Conservation (phyloP, 148 eudicot species). For the Chenopodium suecicum region DNA sequence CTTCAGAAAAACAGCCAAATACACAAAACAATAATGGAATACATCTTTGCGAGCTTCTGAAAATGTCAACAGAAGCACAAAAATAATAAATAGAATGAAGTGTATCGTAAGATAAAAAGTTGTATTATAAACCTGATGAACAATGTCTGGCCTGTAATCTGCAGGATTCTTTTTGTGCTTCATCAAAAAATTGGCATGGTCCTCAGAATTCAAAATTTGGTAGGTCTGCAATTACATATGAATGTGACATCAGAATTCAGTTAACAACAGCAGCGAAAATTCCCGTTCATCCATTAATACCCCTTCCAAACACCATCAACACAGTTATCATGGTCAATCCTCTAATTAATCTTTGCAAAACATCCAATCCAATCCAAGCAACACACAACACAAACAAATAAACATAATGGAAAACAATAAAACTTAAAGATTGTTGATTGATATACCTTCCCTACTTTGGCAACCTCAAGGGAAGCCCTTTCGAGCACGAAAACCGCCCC, state of each 20-base stretch:
- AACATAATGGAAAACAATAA: not conserved
- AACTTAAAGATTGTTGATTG: not conserved
- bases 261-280: not conserved
- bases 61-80: not conserved
- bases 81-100: not conserved
- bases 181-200: conserved; percentile 69
- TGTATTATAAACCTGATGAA: conserved; percentile 59
- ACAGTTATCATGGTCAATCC: not conserved
- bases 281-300: not conserved
- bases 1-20: not conserved
- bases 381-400: not conserved
- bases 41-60: not conserved
- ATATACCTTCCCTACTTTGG: conserved; percentile 92
- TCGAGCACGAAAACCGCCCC: conserved; percentile 86
- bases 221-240: conserved; percentile 47
- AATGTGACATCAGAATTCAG: not conserved
- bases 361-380: not conserved
- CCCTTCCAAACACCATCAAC: not conserved
- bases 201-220: conserved; percentile 80
- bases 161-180: conserved; percentile 73
- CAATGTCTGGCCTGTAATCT: conserved; percentile 91
- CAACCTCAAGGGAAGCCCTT: conserved; percentile 86
- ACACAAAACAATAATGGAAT: not conserved
- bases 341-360: not conserved
- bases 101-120: not conserved